Evolutionary conservation across 441 rosid species (phyloP).

Genomic region (Biscutella laevigata): DNA sequence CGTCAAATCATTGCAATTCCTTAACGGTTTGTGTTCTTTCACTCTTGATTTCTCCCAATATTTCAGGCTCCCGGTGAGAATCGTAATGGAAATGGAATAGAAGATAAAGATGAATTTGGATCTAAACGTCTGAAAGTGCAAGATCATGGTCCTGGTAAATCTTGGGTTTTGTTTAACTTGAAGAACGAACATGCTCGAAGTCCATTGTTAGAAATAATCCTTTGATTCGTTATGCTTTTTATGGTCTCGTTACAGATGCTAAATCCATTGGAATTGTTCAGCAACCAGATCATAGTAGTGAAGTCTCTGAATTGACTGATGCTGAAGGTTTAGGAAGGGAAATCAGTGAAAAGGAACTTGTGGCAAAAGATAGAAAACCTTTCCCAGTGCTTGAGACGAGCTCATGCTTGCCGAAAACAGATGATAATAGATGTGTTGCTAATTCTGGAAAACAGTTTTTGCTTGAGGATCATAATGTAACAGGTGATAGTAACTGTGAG

Average conservation of each 20-base stretch:
- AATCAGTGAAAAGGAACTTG: slow-evolving; percentile 20
- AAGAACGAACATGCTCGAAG: not conserved
- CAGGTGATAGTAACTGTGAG: slow-evolving; percentile 32
- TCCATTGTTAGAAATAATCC: not conserved
- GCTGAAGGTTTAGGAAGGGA: slow-evolving; percentile 30
- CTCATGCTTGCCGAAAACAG: slow-evolving; percentile 20
- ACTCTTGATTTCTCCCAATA: slow-evolving; percentile 12
- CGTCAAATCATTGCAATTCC: not conserved
- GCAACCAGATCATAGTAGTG: slow-evolving; percentile 28
- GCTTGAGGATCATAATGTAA: slow-evolving; percentile 21
- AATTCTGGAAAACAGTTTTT: slow-evolving; percentile 20
- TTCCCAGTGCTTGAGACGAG: slow-evolving; percentile 35
- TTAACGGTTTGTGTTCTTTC: slow-evolving; percentile 1
- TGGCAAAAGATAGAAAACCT: slow-evolving; percentile 18
- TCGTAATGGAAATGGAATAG: slow-evolving; percentile 26
- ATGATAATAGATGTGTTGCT: slow-evolving; percentile 19
- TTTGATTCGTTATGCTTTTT: slow-evolving; percentile 4
- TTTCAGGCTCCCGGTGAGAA: slow-evolving; percentile 17
- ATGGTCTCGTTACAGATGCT: slow-evolving; percentile 27
- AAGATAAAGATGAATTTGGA: slow-evolving; percentile 32
- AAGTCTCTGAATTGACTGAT: slow-evolving; percentile 29
- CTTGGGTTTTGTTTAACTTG: not conserved
- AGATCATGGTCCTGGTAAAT: slow-evolving; percentile 47
- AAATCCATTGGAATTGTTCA: slow-evolving; percentile 17
- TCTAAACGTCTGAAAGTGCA: slow-evolving; percentile 44